Evolutionary conservation across 2,329 filamentous ascomycete species (phyloP).

Genomic region (Aspergillus ruber): DNA sequence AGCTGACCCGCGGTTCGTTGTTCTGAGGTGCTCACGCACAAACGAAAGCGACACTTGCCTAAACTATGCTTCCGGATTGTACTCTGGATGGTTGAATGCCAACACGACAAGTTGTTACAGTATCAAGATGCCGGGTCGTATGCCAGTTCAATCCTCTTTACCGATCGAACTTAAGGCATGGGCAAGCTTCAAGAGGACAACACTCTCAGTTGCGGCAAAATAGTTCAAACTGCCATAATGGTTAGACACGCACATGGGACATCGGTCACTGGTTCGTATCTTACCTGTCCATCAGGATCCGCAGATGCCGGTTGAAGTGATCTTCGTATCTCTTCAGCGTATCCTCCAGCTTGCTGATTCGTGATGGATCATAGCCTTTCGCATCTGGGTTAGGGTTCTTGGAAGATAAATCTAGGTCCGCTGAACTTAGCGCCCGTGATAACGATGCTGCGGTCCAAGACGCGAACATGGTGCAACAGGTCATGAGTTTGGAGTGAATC

Average conservation of each 20-base stretch:
- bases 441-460: conserved; percentile 76
- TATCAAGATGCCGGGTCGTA: not conserved
- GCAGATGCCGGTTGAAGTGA: conserved; percentile 85
- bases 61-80: too few species aligned
- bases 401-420: conserved; percentile 65
- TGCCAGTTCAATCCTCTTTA: conserved; percentile 32
- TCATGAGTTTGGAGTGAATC: conserved; percentile 97
- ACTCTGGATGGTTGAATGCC: not conserved
- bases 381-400: conserved; percentile 24
- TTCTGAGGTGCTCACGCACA: too few species aligned
- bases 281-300: conserved; percentile 80
- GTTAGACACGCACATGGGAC: not conserved
- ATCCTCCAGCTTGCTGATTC: conserved; percentile 72
- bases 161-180: conserved; percentile 37
- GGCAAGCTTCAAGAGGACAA: conserved; percentile 74
- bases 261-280: too few species aligned
- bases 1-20: too few species aligned
- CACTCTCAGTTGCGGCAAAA: conserved; percentile 94
- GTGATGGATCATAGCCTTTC: conserved; percentile 50
- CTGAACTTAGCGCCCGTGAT: conserved; percentile 73
- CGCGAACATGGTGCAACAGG: conserved; percentile 90
- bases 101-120: not conserved
- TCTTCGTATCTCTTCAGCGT: conserved; percentile 86
- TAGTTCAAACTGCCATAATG: conserved; percentile 61
- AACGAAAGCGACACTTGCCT: too few species aligned